These are phyloP conservation scores for Casaregolazyma suthepensis DNA, from an alignment of 1,139 yeast species.

Conservation along the genomic window DNA sequence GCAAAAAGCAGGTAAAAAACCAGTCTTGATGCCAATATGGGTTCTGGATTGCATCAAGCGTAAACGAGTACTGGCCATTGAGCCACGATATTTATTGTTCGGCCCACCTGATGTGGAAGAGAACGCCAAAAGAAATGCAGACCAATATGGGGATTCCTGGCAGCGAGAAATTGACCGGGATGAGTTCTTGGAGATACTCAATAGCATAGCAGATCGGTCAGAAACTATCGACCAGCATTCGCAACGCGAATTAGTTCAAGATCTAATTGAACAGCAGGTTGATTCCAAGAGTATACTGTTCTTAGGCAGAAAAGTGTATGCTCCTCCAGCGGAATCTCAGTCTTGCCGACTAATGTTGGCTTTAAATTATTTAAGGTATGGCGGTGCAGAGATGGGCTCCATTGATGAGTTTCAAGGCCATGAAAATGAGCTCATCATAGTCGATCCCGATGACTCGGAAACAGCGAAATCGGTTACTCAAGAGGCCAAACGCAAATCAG, in stretches of 20 bases:
- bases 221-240: not conserved
- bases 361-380: not conserved
- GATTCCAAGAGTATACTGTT: not conserved
- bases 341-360: not conserved
- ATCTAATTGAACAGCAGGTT: not conserved
- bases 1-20: constrained; percentile 42
- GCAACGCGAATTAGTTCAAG: not conserved
- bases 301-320: not conserved
- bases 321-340: not conserved
- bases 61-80: constrained; percentile 45
- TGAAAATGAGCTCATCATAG: not conserved
- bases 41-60: constrained; percentile 55
- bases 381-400: constrained; percentile 1
- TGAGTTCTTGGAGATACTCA: constrained; percentile 16
- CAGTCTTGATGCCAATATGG: constrained; percentile 67
- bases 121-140: constrained; percentile 20
- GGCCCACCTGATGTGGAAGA: constrained; percentile 13
- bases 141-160: constrained; percentile 30
- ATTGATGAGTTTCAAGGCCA: not conserved
- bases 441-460: not conserved
- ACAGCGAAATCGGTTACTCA: constrained; percentile 2
- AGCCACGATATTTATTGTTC: constrained; percentile 37
- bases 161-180: constrained; percentile 12
- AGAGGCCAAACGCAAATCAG: not conserved
- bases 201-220: constrained; percentile 5